Conservation (phyloP, 257 asterid species). For the Nicotiana undulata region DNA sequence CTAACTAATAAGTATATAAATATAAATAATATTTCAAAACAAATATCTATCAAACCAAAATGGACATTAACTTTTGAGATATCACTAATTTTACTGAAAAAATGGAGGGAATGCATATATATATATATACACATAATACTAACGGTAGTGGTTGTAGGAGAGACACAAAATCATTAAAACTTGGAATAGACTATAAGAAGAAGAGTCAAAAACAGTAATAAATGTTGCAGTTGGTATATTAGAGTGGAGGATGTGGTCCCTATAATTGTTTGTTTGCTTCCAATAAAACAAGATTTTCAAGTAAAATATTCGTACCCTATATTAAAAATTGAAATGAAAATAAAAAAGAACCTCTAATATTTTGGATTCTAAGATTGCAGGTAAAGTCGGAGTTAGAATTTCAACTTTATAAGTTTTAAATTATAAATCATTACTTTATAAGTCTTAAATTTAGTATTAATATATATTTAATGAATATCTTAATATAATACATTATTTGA, state of each 20-base stretch:
- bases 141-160: background rate
- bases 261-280: background rate
- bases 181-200: conserved; percentile 3
- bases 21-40: too few species aligned
- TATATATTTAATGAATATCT: too few species aligned
- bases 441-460: too few species aligned
- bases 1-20: too few species aligned
- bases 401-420: accelerated
- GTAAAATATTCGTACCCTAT: background rate
- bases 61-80: too few species aligned
- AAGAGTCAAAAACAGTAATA: conserved; percentile 7
- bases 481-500: too few species aligned
- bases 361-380: background rate
- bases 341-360: background rate
- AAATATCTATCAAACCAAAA: too few species aligned
- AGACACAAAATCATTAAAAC: background rate
- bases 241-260: background rate
- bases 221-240: conserved; percentile 1
- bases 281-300: background rate
- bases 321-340: too few species aligned
- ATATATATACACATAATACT: too few species aligned
- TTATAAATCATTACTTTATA: too few species aligned
- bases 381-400: accelerated
- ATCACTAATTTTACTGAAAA: too few species aligned
- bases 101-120: too few species aligned